A percentile compares a stretch with the other conserved stretches of the same genome.
Conservation (phyloP, 2,329 filamentous ascomycete species). For the Aulographum hederae region DNA sequence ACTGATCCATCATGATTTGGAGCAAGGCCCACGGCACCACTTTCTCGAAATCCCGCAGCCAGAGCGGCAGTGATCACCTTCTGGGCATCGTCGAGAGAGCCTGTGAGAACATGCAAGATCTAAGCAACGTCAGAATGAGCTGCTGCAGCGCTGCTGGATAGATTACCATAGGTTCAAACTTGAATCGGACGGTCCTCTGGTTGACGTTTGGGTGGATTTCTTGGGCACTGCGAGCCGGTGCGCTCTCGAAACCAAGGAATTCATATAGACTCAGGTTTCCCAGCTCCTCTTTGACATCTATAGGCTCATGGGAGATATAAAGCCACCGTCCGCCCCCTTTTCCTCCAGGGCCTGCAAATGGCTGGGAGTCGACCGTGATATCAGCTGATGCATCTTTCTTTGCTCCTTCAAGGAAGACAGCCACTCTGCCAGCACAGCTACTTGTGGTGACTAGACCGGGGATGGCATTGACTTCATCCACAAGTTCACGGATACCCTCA, state of each 20-base stretch:
- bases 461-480: constrained; percentile 57
- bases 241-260: too few relatives aligned
- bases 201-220: too few relatives aligned
- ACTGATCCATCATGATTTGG: constrained; percentile 13
- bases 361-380: constrained; percentile 9
- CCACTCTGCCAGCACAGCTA: constrained; percentile 76
- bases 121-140: constrained; percentile 20
- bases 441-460: constrained; percentile 77
- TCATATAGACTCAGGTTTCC: too few relatives aligned
- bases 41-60: constrained; percentile 75
- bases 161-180: constrained; percentile 83
- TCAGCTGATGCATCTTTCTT: constrained; percentile 18
- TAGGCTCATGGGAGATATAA: constrained; percentile 68
- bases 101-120: constrained; percentile 78
- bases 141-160: constrained; percentile 3
- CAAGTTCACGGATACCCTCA: constrained; percentile 55
- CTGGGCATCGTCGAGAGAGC: constrained; percentile 59
- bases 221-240: too few relatives aligned
- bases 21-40: constrained; percentile 55
- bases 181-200: constrained; percentile 40
- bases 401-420: constrained; percentile 70
- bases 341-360: constrained; percentile 49
- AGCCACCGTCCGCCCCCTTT: constrained; percentile 80
- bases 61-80: constrained; percentile 57
- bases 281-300: constrained; percentile 16